Conservation (phyloP, 108 stramenopile species). For the Skeletonema potamos region DNA sequence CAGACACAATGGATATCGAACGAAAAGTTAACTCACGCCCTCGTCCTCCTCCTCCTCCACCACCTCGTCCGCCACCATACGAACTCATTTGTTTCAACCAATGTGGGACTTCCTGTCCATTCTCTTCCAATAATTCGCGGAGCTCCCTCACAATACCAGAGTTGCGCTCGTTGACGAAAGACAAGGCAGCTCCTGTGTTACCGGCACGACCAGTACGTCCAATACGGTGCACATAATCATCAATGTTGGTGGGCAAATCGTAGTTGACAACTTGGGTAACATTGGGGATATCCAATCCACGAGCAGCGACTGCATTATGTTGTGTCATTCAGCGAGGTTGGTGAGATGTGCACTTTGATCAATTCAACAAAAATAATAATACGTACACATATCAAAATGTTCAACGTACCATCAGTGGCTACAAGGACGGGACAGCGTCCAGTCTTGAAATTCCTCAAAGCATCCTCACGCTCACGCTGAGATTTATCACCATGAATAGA, state of each 20-base stretch:
- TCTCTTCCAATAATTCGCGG: conserved; percentile 82
- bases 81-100: conserved; percentile 82
- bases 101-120: conserved; percentile 81
- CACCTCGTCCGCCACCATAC: conserved; percentile 52
- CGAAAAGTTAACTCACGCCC: neutral
- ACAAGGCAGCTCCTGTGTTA: conserved; percentile 90
- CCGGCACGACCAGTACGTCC: conserved; percentile 99
- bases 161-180: conserved; percentile 93
- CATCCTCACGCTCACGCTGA: conserved; percentile 93
- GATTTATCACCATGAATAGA: conserved; percentile 98
- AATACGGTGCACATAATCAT: conserved; percentile 98
- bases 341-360: neutral
- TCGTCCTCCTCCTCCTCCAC: conserved; percentile 54
- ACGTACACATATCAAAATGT: too few relatives aligned
- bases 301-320: conserved; percentile 58
- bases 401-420: conserved; percentile 88
- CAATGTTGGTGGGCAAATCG: conserved; percentile 93
- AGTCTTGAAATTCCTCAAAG: conserved; percentile 84
- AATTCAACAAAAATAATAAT: neutral
- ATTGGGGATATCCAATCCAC: conserved; percentile 98
- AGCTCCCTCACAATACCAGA: conserved; percentile 75
- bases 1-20: neutral
- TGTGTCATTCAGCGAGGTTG: neutral
- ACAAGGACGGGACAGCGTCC: conserved; percentile 76
- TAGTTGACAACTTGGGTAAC: conserved; percentile 97